A percentile compares a stretch with the other conserved stretches of the same genome.
Conservation (phyloP, 371 early-diverging fungal species). For the Gilbertella persicaria region DNA sequence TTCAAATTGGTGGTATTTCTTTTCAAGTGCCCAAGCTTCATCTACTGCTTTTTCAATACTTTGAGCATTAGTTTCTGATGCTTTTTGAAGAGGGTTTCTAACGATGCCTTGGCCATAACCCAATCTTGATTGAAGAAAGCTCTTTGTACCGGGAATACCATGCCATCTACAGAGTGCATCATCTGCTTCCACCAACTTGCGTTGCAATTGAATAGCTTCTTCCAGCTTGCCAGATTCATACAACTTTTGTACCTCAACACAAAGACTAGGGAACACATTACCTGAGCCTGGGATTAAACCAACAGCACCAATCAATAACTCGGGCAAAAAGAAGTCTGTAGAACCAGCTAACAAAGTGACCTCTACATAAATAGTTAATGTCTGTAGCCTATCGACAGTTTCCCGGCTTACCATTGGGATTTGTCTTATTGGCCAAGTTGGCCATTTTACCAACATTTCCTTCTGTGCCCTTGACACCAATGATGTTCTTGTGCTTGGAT, state of each 20-base stretch:
- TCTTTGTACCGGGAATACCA: conserved; percentile 47
- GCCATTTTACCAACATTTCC: conserved; percentile 55
- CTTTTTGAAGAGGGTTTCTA: conserved; percentile 35
- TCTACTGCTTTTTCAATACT: conserved; percentile 26
- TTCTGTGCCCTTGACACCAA: conserved; percentile 51
- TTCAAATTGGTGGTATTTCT: not conserved
- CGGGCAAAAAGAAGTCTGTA: conserved; percentile 46
- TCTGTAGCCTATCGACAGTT: too few species aligned
- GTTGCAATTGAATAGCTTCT: conserved; percentile 39
- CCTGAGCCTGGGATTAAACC: conserved; percentile 48
- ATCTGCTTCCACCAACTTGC: conserved; percentile 41
- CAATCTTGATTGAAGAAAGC: conserved; percentile 27
- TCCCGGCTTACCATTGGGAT: conserved; percentile 21
- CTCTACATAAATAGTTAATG: conserved; percentile 8
- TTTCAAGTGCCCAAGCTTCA: conserved; percentile 24
- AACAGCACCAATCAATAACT: conserved; percentile 42
- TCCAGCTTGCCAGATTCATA: conserved; percentile 33
- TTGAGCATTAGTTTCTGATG: conserved; percentile 15
- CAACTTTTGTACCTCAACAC: conserved; percentile 36
- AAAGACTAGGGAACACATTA: conserved; percentile 40
- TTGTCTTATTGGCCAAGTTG: conserved; percentile 26
- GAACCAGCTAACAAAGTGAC: conserved; percentile 50
- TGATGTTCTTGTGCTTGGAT: conserved; percentile 44
- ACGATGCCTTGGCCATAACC: conserved; percentile 43
- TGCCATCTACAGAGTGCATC: conserved; percentile 48